Conservation (phyloP, 352 stramenopile species). For the Phytophthora agathidicida region DNA sequence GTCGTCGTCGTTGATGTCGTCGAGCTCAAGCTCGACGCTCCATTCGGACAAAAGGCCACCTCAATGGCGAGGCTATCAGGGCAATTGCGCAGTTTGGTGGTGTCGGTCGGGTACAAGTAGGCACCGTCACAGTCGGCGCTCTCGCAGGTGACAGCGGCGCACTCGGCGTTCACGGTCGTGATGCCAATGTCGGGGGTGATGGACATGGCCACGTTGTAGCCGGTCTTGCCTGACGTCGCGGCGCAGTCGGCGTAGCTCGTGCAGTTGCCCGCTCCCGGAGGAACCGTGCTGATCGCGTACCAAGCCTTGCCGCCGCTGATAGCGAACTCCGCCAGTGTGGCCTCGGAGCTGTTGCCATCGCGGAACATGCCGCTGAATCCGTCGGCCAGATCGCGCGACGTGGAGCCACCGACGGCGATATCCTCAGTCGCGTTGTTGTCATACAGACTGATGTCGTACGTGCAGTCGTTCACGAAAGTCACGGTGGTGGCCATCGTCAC, state of each 20-base stretch:
- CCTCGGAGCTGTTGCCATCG: slow-evolving; percentile 44
- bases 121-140: slow-evolving; percentile 47
- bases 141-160: slow-evolving; percentile 37
- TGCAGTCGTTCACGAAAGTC: slow-evolving; percentile 51
- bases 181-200: slow-evolving; percentile 46
- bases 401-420: slow-evolving; percentile 32
- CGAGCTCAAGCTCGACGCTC: slow-evolving; percentile 15
- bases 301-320: slow-evolving; percentile 49
- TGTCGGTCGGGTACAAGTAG: slow-evolving; percentile 60
- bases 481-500: slow-evolving; percentile 38
- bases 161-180: slow-evolving; percentile 36
- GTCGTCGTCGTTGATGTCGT: slow-evolving; percentile 18
- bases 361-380: slow-evolving; percentile 74
- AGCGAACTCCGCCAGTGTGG: slow-evolving; percentile 61
- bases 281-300: slow-evolving; percentile 68
- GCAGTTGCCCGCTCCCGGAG: slow-evolving; percentile 56
- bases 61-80: slow-evolving; percentile 39
- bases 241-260: slow-evolving; percentile 58
- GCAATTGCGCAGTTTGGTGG: slow-evolving; percentile 59
- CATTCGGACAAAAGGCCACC: slow-evolving; percentile 52
- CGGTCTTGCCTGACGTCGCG: slow-evolving; percentile 49
- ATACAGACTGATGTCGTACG: slow-evolving; percentile 51
- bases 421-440: slow-evolving; percentile 49
- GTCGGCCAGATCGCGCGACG: slow-evolving; percentile 32
- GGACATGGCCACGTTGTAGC: slow-evolving; percentile 69